Conservation (phyloP, 306 rosid genomes). For the Casuarina glauca region DNA sequence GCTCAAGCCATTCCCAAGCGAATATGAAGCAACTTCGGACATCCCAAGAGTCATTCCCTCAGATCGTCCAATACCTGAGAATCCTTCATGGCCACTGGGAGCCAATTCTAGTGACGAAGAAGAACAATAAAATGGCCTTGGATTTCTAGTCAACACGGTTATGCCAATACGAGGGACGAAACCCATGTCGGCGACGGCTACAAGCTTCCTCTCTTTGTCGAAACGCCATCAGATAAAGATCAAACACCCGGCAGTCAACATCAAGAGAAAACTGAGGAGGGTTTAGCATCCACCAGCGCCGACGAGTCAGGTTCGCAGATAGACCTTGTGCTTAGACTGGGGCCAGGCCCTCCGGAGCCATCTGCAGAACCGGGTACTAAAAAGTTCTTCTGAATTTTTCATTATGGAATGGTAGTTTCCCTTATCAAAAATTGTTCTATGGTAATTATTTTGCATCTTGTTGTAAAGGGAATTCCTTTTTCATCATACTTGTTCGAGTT, state of each 20-base stretch:
- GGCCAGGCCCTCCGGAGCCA: slow-evolving; percentile 60
- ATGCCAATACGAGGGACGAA: neutral
- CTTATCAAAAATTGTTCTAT: neutral
- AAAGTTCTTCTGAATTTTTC: slow-evolving; percentile 56
- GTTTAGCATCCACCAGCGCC: slow-evolving; percentile 1
- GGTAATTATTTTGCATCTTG: neutral
- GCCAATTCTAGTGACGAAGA: neutral
- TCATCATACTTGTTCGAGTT: neutral
- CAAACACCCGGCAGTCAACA: slow-evolving; percentile 12
- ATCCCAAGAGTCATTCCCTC: slow-evolving; percentile 31
- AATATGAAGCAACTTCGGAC: slow-evolving; percentile 19
- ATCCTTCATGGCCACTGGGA: slow-evolving; percentile 7
- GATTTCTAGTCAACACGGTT: neutral
- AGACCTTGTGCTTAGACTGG: slow-evolving; percentile 90
- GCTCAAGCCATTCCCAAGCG: slow-evolving; percentile 47
- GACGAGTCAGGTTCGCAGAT: slow-evolving; percentile 32
- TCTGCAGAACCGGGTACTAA: slow-evolving; percentile 43
- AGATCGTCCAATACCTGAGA: neutral
- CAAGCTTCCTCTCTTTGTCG: slow-evolving; percentile 50
- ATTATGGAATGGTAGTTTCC: neutral
- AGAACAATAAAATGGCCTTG: neutral
- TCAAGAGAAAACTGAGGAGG: slow-evolving; percentile 16
- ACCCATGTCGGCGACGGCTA: slow-evolving; percentile 16
- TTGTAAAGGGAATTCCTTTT: neutral
- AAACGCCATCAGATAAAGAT: slow-evolving; percentile 30